Base-by-base conservation (phyloP, 2,329 filamentous ascomycete genomes). In the Xylaria sp. region DNA sequence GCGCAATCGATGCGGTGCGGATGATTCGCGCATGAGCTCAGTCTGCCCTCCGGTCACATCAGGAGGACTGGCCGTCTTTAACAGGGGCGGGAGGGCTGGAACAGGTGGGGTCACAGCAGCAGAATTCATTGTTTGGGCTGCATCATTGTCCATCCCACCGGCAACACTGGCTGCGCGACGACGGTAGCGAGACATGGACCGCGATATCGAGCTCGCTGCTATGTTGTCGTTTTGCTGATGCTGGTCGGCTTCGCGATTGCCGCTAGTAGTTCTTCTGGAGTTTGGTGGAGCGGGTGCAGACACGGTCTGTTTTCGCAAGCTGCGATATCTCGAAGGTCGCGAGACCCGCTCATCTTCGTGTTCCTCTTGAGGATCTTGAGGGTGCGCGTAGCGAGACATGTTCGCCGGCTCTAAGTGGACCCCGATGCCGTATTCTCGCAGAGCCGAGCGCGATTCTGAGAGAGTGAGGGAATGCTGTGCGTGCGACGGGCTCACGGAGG, bases 181-280 rank as follows among this genome's bases (percentile, higher is more conserved):
- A 50, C 78, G 78, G 71, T 79, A 79, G 70, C 78, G 76, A 74
- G 78, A 79, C 78, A 78, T 79, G 64, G 77, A 78, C 65, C 77
- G 73, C 68, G 77, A 72, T 69, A 78, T 75, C 71, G 74, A 73
- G 68, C 74, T 78, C 32, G 69, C 70, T n/a, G 72, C 67, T 66
- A 69, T 42, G 54, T 71, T 53, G 35, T 57, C 69, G 58, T 35
- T 35, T 35, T 35, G 32, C 32, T 71, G 60, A 35, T 69, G 73
- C 58, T 72, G 66, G 37, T 65, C 61, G 51, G 60, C 42, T 12
- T 61, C 72, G 44, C 73, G 73, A 57, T 64, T 66, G 54, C 57
- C 60, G 59, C 62, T 65, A 44, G 59, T 63, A 50, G 61, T 71
- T 66, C 72, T 69, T 51, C 62, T 61, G 32, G 71, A 72, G 48